A percentile compares a stretch with the other conserved stretches of the same genome.
Conservation (phyloP, 2,329 filamentous ascomycete species). For the Fusarium siculi region DNA sequence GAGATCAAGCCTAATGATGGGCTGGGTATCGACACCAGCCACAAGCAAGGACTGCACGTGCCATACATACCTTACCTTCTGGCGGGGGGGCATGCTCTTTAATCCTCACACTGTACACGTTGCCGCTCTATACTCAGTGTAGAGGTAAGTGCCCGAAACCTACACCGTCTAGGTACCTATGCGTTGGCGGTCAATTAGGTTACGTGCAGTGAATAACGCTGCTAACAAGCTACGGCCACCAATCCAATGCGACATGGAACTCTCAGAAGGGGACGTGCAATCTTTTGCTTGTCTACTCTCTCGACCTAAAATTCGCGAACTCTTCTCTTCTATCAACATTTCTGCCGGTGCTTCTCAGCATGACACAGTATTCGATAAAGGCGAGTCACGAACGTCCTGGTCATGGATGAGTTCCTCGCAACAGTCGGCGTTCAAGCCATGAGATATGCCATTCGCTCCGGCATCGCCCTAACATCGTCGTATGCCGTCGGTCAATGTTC, state of each 20-base stretch:
- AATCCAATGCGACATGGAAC: slow-evolving; percentile 26
- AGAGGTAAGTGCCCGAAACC: slow-evolving; percentile 15
- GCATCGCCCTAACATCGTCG: slow-evolving; percentile 83
- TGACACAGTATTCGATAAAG: slow-evolving; percentile 16
- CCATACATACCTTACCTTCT: neutral
- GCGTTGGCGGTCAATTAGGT: slow-evolving; percentile 27
- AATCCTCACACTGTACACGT: slow-evolving; percentile 38
- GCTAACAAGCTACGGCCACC: slow-evolving; percentile 18
- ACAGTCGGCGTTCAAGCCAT: slow-evolving; percentile 75
- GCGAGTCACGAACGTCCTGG: slow-evolving; percentile 13
- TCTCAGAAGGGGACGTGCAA: slow-evolving; percentile 21
- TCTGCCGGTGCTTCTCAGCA: slow-evolving; percentile 7
- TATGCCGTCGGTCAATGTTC: slow-evolving; percentile 88
- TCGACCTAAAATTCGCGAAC: neutral
- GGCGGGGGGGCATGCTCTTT: slow-evolving; percentile 18
- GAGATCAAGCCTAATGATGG: slow-evolving; percentile 10
- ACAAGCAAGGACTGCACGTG: slow-evolving; percentile 26
- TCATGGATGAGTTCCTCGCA: slow-evolving; percentile 75
- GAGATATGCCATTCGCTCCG: slow-evolving; percentile 91
- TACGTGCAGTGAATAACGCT: slow-evolving; percentile 29
- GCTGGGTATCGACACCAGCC: slow-evolving; percentile 21
- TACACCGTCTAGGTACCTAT: neutral
- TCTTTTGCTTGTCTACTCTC: neutral
- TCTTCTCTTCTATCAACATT: neutral
- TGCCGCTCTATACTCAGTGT: slow-evolving; percentile 25